These are phyloP conservation scores for Primulina tabacum DNA, from an alignment of 257 asterid species.

Conservation along the genomic window DNA sequence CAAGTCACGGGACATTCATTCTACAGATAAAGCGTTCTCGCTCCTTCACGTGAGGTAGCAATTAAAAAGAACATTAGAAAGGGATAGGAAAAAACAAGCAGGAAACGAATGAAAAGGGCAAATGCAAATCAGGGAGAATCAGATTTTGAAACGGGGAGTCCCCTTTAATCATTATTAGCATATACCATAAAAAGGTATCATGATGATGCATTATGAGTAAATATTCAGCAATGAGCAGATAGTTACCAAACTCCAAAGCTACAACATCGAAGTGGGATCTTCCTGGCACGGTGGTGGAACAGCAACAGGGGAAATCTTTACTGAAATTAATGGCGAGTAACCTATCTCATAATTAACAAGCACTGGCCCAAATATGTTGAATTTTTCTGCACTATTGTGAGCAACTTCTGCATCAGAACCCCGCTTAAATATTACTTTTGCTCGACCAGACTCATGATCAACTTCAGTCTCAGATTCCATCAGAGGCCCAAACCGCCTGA, in stretches of 20 bases:
- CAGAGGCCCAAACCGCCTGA: slow-evolving; percentile 85
- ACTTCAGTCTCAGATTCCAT: slow-evolving; percentile 92
- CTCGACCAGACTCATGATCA: slow-evolving; percentile 65
- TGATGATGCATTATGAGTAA: neutral
- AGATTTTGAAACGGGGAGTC: neutral
- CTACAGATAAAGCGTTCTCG: neutral
- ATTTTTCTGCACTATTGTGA: slow-evolving; percentile 61
- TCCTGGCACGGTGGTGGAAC: slow-evolving; percentile 45
- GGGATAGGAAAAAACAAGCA: neutral
- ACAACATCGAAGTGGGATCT: slow-evolving; percentile 42
- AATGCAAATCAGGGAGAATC: neutral
- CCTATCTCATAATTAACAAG: slow-evolving; percentile 74
- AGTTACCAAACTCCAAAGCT: slow-evolving; percentile 41
- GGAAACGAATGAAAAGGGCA: neutral
- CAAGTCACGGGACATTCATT: neutral
- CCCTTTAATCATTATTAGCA: slow-evolving; percentile 2
- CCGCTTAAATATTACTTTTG: slow-evolving; percentile 76
- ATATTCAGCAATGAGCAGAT: slow-evolving; percentile 17
- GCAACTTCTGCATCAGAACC: slow-evolving; percentile 98
- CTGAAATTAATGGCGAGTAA: slow-evolving; percentile 63
- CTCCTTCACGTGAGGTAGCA: neutral
- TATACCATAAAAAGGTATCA: neutral
- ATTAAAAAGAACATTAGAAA: too few relatives aligned
- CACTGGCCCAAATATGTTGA: slow-evolving; percentile 73
- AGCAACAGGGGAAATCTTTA: slow-evolving; percentile 45